phyloP scores from a whole-genome alignment of 2,329 filamentous ascomycete genomes.

The Coniochaeta prunicola region DNA sequence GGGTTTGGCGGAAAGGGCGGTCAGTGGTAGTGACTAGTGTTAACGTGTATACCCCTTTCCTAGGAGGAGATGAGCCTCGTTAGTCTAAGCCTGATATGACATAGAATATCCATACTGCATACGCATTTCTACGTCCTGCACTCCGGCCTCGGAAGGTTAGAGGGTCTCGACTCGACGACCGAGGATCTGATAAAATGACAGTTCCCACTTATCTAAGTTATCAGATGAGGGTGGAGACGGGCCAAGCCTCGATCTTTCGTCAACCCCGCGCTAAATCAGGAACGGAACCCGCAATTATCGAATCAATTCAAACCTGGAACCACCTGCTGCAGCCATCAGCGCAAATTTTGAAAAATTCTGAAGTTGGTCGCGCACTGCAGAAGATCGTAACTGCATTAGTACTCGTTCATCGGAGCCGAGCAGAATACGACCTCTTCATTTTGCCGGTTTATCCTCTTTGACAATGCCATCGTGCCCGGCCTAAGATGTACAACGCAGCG shows the following conservation, averaged over 20 bases:
- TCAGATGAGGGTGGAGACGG: not conserved
- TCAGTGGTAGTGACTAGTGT: conserved; percentile 9
- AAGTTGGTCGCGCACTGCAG: not conserved
- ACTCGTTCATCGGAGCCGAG: not conserved
- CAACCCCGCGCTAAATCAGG: conserved; percentile 2
- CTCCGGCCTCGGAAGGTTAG: not conserved
- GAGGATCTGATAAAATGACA: not conserved
- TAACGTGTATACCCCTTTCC: not conserved
- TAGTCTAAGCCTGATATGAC: not conserved
- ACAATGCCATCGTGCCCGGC: not conserved
- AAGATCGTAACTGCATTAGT: not conserved
- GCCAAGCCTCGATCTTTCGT: not conserved
- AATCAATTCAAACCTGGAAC: not conserved
- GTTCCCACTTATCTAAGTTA: not conserved
- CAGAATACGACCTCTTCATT: not conserved
- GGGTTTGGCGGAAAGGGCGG: conserved; percentile 18
- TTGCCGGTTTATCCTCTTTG: not conserved
- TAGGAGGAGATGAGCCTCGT: not conserved
- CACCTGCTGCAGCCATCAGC: not conserved
- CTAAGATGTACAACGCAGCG: not conserved
- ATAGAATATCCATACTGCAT: no score
- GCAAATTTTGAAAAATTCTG: not conserved
- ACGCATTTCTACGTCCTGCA: no score
- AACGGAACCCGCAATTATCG: not conserved
- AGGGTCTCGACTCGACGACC: not conserved